Percentiles rank a stretch among this genome's conserved stretches.
Conservation (phyloP, 1,284 basidiomycete species). For the Pseudozyma hubeiensis region DNA sequence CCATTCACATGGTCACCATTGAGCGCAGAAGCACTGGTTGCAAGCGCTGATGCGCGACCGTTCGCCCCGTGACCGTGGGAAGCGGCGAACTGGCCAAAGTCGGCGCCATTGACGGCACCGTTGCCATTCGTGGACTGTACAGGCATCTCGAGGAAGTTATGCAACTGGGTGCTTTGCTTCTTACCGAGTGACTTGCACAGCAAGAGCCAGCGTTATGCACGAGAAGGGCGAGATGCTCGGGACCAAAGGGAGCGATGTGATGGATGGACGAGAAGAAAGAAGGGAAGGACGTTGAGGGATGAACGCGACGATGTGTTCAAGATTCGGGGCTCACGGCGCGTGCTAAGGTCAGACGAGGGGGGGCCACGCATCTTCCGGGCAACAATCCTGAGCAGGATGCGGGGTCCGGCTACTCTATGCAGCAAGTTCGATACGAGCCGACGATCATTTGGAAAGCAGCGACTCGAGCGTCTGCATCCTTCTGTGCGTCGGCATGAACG, state of each 20-base stretch:
- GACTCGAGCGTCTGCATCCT: not conserved
- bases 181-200: too few species aligned
- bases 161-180: too few species aligned
- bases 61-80: constrained; percentile 9
- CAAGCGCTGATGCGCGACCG: not conserved
- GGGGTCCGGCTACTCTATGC: not conserved
- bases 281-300: too few species aligned
- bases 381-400: not conserved
- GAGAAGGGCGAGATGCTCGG: too few species aligned
- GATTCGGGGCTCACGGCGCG: too few species aligned
- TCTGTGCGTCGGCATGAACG: too few species aligned
- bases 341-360: too few species aligned
- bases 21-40: not conserved
- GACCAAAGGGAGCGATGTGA: too few species aligned
- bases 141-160: constrained; percentile 8
- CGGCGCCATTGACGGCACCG: constrained; percentile 3
- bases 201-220: too few species aligned
- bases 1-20: constrained; percentile 1
- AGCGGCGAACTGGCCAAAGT: constrained; percentile 11
- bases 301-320: too few species aligned
- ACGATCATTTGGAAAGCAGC: constrained; percentile 2
- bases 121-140: constrained; percentile 15
- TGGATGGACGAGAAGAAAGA: too few species aligned
- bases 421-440: not conserved
- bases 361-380: too few species aligned